Evolutionary conservation across 2,329 filamentous ascomycete genomes (phyloP).

Genomic region (Colletotrichum graminicola): DNA sequence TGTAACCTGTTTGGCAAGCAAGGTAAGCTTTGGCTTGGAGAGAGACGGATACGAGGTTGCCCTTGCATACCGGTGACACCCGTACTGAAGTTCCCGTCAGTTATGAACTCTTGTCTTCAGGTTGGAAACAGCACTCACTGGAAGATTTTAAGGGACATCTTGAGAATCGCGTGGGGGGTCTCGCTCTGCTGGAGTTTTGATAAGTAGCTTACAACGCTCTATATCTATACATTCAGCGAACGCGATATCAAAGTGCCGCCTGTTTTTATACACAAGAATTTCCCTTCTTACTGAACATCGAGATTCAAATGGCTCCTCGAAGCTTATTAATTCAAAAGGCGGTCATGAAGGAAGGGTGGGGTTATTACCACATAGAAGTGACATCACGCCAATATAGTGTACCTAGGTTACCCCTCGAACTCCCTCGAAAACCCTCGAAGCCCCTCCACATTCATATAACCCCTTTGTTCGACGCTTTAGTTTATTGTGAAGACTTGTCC

Average conservation of each 20-base stretch:
- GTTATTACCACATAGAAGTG: slow-evolving; percentile 18
- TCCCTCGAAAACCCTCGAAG: neutral
- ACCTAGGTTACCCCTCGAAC: neutral
- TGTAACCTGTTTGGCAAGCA: slow-evolving; percentile 55
- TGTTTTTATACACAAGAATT: neutral
- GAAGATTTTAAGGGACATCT: slow-evolving; percentile 58
- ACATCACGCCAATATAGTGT: slow-evolving; percentile 30
- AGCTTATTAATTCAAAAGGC: slow-evolving; percentile 29
- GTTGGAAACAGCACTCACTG: slow-evolving; percentile 49
- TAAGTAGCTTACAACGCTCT: neutral
- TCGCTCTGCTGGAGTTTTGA: neutral
- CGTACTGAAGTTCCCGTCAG: slow-evolving; percentile 50
- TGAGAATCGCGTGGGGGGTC: neutral
- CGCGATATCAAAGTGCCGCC: neutral
- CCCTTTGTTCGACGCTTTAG: neutral
- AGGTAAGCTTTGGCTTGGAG: neutral
- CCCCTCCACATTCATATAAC: neutral
- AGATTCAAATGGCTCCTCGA: neutral
- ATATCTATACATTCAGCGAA: neutral
- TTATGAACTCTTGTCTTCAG: neutral
- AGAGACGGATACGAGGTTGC: neutral
- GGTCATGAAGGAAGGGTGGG: slow-evolving; percentile 8
- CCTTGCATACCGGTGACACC: slow-evolving; percentile 56
- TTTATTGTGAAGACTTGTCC: neutral
- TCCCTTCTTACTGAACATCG: neutral